Conservation (phyloP, 2,329 filamentous ascomycete species). For the Exophiala sp. region DNA sequence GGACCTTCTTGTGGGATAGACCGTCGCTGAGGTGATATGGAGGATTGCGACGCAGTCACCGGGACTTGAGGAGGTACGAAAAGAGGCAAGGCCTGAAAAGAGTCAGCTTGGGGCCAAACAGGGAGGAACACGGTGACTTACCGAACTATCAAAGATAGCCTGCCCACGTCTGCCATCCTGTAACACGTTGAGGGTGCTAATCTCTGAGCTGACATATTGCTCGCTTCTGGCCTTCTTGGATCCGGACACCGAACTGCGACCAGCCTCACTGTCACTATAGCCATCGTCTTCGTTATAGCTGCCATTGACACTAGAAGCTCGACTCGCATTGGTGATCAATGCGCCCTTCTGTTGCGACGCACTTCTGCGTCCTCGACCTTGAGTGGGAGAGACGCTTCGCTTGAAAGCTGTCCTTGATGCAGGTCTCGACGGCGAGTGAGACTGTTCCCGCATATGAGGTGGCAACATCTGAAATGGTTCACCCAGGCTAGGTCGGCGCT, state of each 20-base stretch:
- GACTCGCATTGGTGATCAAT: conserved; percentile 62
- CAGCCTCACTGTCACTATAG: conserved; percentile 85
- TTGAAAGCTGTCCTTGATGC: conserved; percentile 67
- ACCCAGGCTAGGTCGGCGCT: conserved; percentile 56
- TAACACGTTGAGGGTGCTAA: conserved; percentile 96
- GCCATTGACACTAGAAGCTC: conserved; percentile 58
- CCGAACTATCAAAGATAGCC: conserved; percentile 93
- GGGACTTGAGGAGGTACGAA: conserved; percentile 95
- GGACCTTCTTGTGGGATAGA: conserved; percentile 66
- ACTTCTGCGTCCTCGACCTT: conserved; percentile 69
- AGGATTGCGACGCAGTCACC: conserved; percentile 93
- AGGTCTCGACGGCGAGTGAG: conserved; percentile 63
- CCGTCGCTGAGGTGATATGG: conserved; percentile 86
- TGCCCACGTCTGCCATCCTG: conserved; percentile 93
- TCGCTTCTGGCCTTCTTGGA: conserved; percentile 76
- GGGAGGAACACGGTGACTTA: conserved; percentile 54
- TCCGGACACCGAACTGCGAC: conserved; percentile 66
- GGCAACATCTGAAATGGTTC: conserved; percentile 64
- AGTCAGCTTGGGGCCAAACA: conserved; percentile 26
- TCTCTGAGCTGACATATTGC: conserved; percentile 88
- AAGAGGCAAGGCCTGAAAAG: conserved; percentile 77
- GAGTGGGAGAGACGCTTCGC: conserved; percentile 73
- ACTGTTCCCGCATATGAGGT: conserved; percentile 54
- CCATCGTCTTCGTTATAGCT: conserved; percentile 69
- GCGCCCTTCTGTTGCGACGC: conserved; percentile 71